phyloP scores from a whole-genome alignment of 768 basidiomycete genomes.

The Leccinum truebloodii region DNA sequence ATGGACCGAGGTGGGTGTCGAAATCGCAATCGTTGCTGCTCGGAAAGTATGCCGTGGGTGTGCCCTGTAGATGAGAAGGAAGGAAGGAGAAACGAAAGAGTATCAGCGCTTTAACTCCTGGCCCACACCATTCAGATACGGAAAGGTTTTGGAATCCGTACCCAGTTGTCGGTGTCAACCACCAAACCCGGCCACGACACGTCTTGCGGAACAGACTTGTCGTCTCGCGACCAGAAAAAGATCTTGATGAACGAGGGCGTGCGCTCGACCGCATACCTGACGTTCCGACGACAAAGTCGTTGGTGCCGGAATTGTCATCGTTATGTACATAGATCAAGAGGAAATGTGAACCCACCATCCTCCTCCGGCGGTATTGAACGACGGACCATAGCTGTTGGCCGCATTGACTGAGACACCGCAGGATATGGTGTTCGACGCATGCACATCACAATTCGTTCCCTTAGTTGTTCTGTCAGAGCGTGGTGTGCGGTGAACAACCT shows the following conservation, averaged over 20 bases:
- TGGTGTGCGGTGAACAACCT: not conserved
- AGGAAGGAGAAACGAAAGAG: not conserved
- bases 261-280: slow-evolving; percentile 41
- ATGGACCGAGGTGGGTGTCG: slow-evolving; percentile 48
- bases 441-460: slow-evolving; percentile 33
- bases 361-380: slow-evolving; percentile 37
- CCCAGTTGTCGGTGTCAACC: slow-evolving; percentile 28
- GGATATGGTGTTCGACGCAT: slow-evolving; percentile 27
- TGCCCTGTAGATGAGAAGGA: slow-evolving; percentile 41
- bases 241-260: slow-evolving; percentile 36
- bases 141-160: slow-evolving; percentile 5
- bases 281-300: not conserved
- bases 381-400: slow-evolving; percentile 33
- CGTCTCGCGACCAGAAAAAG: slow-evolving; percentile 41
- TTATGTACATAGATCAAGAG: not conserved
- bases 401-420: slow-evolving; percentile 33
- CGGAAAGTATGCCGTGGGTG: slow-evolving; percentile 63
- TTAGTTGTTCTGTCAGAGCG: slow-evolving; percentile 16
- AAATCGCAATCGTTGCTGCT: slow-evolving; percentile 55
- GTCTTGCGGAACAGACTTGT: slow-evolving; percentile 33
- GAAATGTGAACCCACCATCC: slow-evolving; percentile 34
- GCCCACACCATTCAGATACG: not conserved
- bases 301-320: not conserved
- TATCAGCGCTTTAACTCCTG: not conserved
- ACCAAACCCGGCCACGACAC: slow-evolving; percentile 26